Conservation (phyloP, 2,329 filamentous ascomycete genomes). For the Metarhizium brunneum region DNA sequence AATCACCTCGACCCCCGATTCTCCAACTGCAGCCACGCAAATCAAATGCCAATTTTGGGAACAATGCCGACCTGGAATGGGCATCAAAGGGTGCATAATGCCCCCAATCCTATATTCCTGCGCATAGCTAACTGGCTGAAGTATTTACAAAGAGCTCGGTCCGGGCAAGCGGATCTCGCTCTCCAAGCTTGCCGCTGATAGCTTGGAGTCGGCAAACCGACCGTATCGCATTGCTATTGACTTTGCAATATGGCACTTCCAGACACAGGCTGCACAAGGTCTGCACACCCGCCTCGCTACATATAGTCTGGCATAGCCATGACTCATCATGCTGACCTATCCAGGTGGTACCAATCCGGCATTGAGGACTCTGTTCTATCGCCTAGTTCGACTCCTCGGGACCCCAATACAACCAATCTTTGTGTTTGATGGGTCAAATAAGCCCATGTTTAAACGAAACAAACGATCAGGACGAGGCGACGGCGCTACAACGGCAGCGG, state of each 20-base stretch:
- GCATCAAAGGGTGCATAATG: slow-evolving; percentile 52
- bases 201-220: slow-evolving; percentile 58
- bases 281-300: slow-evolving; percentile 2
- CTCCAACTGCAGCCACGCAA: background rate
- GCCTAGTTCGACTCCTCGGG: slow-evolving; percentile 66
- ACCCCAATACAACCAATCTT: slow-evolving; percentile 81
- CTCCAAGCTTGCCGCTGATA: slow-evolving; percentile 70
- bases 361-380: slow-evolving; percentile 85
- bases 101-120: background rate
- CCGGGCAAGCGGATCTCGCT: slow-evolving; percentile 70
- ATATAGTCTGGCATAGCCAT: background rate
- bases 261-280: slow-evolving; percentile 75
- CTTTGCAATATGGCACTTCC: slow-evolving; percentile 95
- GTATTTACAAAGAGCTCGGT: slow-evolving; percentile 86
- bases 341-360: slow-evolving; percentile 79
- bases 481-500: slow-evolving; percentile 61
- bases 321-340: slow-evolving; percentile 2
- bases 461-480: slow-evolving; percentile 61
- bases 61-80: slow-evolving; percentile 32
- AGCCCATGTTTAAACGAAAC: slow-evolving; percentile 81
- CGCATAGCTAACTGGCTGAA: slow-evolving; percentile 26
- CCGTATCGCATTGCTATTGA: slow-evolving; percentile 86
- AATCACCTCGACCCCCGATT: background rate
- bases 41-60: background rate
- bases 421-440: slow-evolving; percentile 80